Conservation (phyloP, 2,329 filamentous ascomycete species). For the Fusarium nematophilum region DNA sequence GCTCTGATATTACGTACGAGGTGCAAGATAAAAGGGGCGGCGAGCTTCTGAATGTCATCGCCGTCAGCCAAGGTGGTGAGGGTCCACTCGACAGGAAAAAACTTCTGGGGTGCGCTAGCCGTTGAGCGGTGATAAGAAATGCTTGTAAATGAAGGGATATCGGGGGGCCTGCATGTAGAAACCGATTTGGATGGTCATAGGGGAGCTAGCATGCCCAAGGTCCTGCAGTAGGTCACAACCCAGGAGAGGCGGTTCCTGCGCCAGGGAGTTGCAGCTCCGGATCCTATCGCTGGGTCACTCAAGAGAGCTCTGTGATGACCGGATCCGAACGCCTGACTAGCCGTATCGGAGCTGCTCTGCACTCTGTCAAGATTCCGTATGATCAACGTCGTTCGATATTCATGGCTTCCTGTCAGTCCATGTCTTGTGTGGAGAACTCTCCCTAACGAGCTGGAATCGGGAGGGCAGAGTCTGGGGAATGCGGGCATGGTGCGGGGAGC, state of each 20-base stretch:
- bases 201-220: not conserved
- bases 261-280: conserved; percentile 7
- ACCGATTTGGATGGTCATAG: conserved; percentile 5
- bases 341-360: conserved; percentile 13
- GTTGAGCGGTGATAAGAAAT: not conserved
- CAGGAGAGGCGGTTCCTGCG: conserved; percentile 10
- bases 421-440: conserved; percentile 30
- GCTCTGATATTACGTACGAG: conserved; percentile 33
- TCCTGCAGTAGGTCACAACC: not conserved
- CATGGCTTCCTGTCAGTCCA: conserved; percentile 11
- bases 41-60: conserved; percentile 24
- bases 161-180: conserved; percentile 1
- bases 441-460: conserved; percentile 1
- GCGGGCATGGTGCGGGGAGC: conserved; percentile 22
- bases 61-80: conserved; percentile 17
- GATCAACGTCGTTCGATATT: conserved; percentile 8
- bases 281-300: too few relatives aligned
- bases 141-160: conserved; percentile 4
- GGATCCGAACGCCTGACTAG: not conserved
- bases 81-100: conserved; percentile 18
- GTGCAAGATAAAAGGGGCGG: conserved; percentile 15
- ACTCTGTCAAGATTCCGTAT: conserved; percentile 4
- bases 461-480: conserved; percentile 37
- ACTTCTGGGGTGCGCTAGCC: conserved; percentile 6
- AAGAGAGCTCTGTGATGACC: too few relatives aligned